Evolutionary conservation across 2,329 filamentous ascomycete species (phyloP).

Genomic region (Epichloe hybrida): DNA sequence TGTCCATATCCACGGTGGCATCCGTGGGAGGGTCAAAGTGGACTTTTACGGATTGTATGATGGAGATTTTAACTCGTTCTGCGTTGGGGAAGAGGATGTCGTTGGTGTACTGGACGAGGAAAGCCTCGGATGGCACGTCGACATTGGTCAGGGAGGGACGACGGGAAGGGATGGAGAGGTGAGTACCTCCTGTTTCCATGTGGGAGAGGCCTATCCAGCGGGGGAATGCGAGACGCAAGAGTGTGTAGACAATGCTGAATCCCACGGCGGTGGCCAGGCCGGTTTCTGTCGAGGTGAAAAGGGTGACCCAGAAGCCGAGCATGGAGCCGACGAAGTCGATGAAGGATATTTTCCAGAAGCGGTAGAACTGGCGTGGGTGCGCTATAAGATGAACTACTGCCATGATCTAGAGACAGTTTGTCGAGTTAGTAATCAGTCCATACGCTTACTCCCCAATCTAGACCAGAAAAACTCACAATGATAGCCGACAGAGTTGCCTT

Average conservation of each 20-base stretch:
- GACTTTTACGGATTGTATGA: conserved; percentile 35
- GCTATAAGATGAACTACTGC: conserved; percentile 50
- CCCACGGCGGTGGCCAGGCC: conserved; percentile 48
- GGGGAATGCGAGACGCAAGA: conserved; percentile 45
- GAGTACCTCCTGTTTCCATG: conserved; percentile 15
- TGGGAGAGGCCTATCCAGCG: conserved; percentile 21
- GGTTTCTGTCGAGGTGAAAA: conserved; percentile 46
- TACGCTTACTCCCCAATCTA: not conserved
- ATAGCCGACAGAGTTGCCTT: conserved; percentile 51
- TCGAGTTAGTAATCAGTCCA: not conserved
- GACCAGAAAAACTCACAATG: conserved; percentile 25
- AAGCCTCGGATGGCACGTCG: conserved; percentile 32
- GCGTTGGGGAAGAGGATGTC: conserved; percentile 50
- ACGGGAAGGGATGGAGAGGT: conserved; percentile 13
- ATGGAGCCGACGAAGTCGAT: conserved; percentile 51
- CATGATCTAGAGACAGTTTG: conserved; percentile 29
- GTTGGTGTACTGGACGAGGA: conserved; percentile 42
- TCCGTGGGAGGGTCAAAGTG: conserved; percentile 27
- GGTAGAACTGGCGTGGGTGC: conserved; percentile 43
- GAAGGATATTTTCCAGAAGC: conserved; percentile 50
- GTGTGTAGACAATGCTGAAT: conserved; percentile 49
- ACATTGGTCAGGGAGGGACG: conserved; percentile 9
- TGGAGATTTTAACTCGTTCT: conserved; percentile 33
- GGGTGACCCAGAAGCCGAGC: conserved; percentile 50
- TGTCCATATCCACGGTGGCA: conserved; percentile 23